Conservation (phyloP, 1,284 basidiomycete genomes). For the Pisolithus thermaeus region DNA sequence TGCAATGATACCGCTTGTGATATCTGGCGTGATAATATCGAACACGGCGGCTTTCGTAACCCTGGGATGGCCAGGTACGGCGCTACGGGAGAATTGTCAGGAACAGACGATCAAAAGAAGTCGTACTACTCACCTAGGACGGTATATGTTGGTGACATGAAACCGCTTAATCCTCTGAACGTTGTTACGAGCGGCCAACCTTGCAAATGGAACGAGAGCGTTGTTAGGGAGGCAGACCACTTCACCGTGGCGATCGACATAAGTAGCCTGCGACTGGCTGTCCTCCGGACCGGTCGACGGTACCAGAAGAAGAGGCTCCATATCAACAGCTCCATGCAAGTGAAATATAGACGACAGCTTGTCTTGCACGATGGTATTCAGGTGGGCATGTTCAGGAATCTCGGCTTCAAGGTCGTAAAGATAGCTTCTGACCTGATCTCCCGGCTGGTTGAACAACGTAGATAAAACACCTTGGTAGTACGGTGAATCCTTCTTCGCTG, state of each 20-base stretch:
- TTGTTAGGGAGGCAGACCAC: constrained; percentile 78
- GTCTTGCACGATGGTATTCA: constrained; percentile 76
- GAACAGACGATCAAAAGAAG: background rate
- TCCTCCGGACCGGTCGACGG: constrained; percentile 39
- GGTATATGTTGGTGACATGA: constrained; percentile 73
- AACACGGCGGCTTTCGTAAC: constrained; percentile 68
- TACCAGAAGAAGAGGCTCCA: constrained; percentile 78
- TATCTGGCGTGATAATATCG: constrained; percentile 74
- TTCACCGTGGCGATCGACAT: constrained; percentile 81
- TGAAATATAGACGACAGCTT: constrained; percentile 74
- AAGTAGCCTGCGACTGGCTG: constrained; percentile 50
- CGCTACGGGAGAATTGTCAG: constrained; percentile 30
- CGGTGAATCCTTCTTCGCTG: constrained; percentile 69
- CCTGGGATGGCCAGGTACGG: constrained; percentile 65
- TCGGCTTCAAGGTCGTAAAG: constrained; percentile 77
- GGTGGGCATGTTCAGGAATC: constrained; percentile 63
- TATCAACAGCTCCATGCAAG: constrained; percentile 85
- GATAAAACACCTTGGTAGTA: constrained; percentile 68
- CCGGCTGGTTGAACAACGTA: constrained; percentile 65
- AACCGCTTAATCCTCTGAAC: constrained; percentile 85
- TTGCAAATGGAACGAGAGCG: constrained; percentile 77
- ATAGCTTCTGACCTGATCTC: constrained; percentile 64
- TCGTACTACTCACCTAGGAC: constrained; percentile 45
- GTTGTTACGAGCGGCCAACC: constrained; percentile 72
- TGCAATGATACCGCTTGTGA: constrained; percentile 52